A percentile compares a stretch with the other conserved stretches of the same genome.
Conservation (phyloP, 768 basidiomycete genomes). For the Nevesoporus exiguus region DNA sequence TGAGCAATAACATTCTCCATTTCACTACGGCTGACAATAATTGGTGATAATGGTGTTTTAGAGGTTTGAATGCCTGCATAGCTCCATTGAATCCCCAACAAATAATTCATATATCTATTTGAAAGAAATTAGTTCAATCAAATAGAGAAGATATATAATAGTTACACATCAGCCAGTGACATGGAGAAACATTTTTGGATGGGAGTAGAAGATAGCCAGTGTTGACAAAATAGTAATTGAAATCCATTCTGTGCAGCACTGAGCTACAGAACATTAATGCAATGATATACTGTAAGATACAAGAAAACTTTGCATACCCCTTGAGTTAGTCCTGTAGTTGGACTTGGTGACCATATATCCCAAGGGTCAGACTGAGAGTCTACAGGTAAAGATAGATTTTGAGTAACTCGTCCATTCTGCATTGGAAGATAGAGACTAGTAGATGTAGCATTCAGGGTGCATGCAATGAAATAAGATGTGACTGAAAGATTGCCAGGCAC, state of each 20-base stretch:
- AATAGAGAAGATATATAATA: background rate
- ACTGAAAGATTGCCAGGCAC: background rate
- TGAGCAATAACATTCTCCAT: background rate
- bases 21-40: background rate
- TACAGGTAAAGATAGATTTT: background rate
- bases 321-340: background rate
- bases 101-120: background rate
- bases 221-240: background rate
- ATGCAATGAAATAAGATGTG: constrained; percentile 6
- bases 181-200: background rate
- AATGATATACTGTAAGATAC: background rate
- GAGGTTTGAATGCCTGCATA: background rate
- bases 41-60: background rate
- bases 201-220: background rate
- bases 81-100: background rate
- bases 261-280: background rate
- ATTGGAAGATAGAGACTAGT: background rate
- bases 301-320: background rate
- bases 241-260: background rate
- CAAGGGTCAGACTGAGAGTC: background rate
- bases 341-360: constrained; percentile 3
- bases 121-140: background rate
- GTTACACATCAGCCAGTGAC: background rate
- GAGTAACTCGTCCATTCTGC: background rate
- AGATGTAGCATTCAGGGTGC: background rate